Evolutionary conservation across 371 early-diverging fungal species (phyloP).

Genomic region (Mucor racemosus): DNA sequence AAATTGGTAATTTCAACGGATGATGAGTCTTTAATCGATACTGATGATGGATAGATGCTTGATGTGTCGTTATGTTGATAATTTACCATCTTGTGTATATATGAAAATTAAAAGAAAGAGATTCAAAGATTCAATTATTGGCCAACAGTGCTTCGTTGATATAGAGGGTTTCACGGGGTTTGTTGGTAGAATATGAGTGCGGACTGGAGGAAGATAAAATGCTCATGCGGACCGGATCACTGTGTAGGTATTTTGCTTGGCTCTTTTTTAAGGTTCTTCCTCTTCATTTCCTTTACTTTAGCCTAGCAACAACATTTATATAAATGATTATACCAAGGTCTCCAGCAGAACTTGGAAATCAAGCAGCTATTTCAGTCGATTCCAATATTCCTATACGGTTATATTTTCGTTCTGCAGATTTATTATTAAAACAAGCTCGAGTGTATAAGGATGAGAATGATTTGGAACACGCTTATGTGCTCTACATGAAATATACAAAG

Average conservation of each 20-base stretch:
- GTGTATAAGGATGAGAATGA: slow-evolving; percentile 59
- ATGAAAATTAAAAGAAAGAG: slow-evolving; percentile 25
- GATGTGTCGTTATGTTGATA: slow-evolving; percentile 11
- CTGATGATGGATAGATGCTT: slow-evolving; percentile 4
- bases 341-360: slow-evolving; percentile 45
- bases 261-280: background rate
- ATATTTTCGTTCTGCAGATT: slow-evolving; percentile 62
- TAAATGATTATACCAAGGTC: slow-evolving; percentile 33
- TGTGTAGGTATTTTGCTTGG: background rate
- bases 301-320: background rate
- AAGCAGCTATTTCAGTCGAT: slow-evolving; percentile 43
- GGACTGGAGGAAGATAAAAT: background rate
- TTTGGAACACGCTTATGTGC: slow-evolving; percentile 55
- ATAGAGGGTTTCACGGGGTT: background rate
- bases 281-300: background rate
- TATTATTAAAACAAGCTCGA: slow-evolving; percentile 58
- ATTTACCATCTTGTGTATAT: slow-evolving; percentile 35
- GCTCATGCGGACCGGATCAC: background rate
- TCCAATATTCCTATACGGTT: slow-evolving; percentile 54
- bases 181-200: background rate
- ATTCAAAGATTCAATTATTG: slow-evolving; percentile 15
- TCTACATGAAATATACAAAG: slow-evolving; percentile 64
- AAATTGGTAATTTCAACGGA: background rate
- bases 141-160: background rate
- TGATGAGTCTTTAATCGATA: background rate